A percentile compares a stretch with the other conserved stretches of the same genome.
These are phyloP conservation scores for Lichina pygmaea DNA, from an alignment of 495 filamentous ascomycete species.

Conservation along the genomic window DNA sequence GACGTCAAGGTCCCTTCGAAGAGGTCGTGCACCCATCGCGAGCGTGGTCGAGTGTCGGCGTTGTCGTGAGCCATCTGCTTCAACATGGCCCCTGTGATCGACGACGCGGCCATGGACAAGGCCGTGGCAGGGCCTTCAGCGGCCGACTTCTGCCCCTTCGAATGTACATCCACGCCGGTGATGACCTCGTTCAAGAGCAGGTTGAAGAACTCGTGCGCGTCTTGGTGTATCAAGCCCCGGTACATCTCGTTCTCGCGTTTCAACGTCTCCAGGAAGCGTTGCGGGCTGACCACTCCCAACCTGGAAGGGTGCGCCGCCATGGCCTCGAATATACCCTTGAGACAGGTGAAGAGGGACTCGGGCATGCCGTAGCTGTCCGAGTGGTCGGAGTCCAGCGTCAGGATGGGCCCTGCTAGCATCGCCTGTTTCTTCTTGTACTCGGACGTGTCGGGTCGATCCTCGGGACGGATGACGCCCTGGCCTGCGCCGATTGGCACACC, in stretches of 20 bases:
- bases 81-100: conserved; percentile 1
- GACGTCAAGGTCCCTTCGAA: conserved; percentile 90
- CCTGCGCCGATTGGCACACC: conserved; percentile 14
- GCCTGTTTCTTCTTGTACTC: conserved; percentile 95
- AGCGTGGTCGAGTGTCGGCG: neutral
- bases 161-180: conserved; percentile 67
- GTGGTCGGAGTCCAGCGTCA: conserved; percentile 61
- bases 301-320: conserved; percentile 57
- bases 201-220: conserved; percentile 93
- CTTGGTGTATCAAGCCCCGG: conserved; percentile 85
- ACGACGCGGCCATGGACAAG: conserved; percentile 1
- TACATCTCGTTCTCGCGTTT: conserved; percentile 95
- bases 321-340: conserved; percentile 92
- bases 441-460: conserved; percentile 58
- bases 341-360: conserved; percentile 74
- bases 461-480: conserved; percentile 24
- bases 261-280: conserved; percentile 79
- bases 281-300: conserved; percentile 77
- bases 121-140: neutral
- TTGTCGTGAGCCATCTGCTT: conserved; percentile 1
- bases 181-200: conserved; percentile 90
- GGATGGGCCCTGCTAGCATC: conserved; percentile 56
- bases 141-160: conserved; percentile 14
- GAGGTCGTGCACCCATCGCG: conserved; percentile 81
- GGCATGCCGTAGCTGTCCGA: conserved; percentile 66